Evolutionary conservation across 768 basidiomycete species (phyloP), one percentile per base, ranked within the genome.

Genomic region (Collybiopsis luxurians): DNA sequence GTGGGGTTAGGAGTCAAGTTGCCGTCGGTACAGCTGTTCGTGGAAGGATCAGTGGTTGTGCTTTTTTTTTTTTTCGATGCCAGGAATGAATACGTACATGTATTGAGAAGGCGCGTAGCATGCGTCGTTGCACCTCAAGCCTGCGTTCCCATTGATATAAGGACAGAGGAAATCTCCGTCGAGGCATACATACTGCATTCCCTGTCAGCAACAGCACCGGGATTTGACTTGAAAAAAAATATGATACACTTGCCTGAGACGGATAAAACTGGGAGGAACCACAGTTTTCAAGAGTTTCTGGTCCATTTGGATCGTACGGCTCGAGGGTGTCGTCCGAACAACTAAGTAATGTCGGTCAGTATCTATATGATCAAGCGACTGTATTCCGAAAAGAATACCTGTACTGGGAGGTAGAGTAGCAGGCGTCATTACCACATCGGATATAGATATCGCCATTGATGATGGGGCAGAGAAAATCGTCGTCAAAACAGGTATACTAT

Each of bases 401-500:
- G 28, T 60, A 62, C 7, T 46, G 42, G 48, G 26, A 54, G 2
- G 53, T 48, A 6, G 55, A 54, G 39, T 62, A 62, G 59, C 61
- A 62, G 0, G 61, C 59, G 24, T 57, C 26, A n/a, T n/a, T n/a
- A 1, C 56, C 59, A 34, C 59, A 62, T 21, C 39, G 7, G 19
- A 62, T 28, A 28, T 39, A 53, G 5, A 12, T 26, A 15, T 59
- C 55, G 42, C 53, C 59, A 23, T 49, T 52, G 27, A 53, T 11
- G 27, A 62, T 59, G 2, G 61, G 61, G 27, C 61, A 62, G 50
- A 62, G 59, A 23, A 60, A 51, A 3, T 7, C 43, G 47, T 51
- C 49, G 39, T 62, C 49, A 21, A 59, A 62, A 34, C 61, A 62
- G 27, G 56, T 57, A 23, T 62, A 62, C 61, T 62, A 31, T 23